Evolutionary conservation across 2,329 filamentous ascomycete species (phyloP), one percentile per base, ranked within the genome.

Genomic region (Cercospora janseana): DNA sequence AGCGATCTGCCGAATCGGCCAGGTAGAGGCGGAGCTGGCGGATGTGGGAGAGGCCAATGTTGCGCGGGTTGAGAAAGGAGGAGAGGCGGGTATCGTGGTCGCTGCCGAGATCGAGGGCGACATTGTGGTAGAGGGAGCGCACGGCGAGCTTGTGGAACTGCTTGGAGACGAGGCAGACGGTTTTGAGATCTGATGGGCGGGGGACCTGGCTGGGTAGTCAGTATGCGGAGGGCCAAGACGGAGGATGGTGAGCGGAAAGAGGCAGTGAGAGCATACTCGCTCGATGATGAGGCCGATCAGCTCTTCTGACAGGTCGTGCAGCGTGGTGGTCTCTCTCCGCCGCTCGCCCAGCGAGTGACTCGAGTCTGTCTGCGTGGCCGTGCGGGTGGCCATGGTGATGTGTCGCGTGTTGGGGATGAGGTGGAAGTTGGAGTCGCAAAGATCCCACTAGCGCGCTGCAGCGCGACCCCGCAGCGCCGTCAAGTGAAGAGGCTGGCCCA

Each of bases 171-270:
- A 77, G 70, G 54, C 74, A 77, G 35, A 76, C 61, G 47, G 67
- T 72, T 53, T 72, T 71, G 59, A 76, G 71, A 54, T 77, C 72
- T 51, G 71, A 72, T 4, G 74, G 74, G 12, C 73, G 72, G 40
- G 60, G 68, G 46, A 76, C 65, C 70, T 75, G 32, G 24, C 15
- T 12, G 29, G 6, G 9, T 16, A 12, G 35, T 53, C 43, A 52
- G 49, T 47, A 34, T 23, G 26, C 15, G 3, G 40, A 13, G 23
- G 9, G 8, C 2, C 28, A 10, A 7, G 9, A 8, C 12, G 12
- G 9, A 13, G 26, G 35, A 26, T 7, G 3, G 13, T 15, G 35
- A 4, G 26, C 12, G 24, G 23, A 9, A 8, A 23, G 27, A 26
- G 23, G 46, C 4, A 23, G 21, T 16, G 35, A 45, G 37, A 26